Evolutionary conservation across 495 filamentous ascomycete species (phyloP), one percentile per base, ranked within the genome.

Genomic region (Hyphodiscus hymeniophilus): DNA sequence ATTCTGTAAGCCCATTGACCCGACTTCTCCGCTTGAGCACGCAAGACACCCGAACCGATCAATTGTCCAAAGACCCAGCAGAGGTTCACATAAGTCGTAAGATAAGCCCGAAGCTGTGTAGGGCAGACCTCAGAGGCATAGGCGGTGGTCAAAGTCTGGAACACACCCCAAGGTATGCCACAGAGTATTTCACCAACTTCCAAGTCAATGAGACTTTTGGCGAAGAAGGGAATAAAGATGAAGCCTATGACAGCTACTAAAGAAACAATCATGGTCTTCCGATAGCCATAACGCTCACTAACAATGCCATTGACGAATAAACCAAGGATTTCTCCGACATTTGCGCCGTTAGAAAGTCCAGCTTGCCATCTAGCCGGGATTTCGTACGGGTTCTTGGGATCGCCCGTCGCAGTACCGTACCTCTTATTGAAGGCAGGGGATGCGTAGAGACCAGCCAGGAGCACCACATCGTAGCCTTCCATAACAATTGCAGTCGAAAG

Each of bases 41-140:
- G 54, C 7, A 74, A 62, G 2, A 81, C 70, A 12, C 82, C 83
- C 0, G 83, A 80, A 3, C 74, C 74, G 45, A 81, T 69, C 34
- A 74, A 66, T 45, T 76, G 61, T 3, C 78, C 81, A 6, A 82
- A 81, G 32, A 79, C 78, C 69, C 79, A 86, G 65, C 79, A 84
- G 36, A 84, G 61, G 1, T 88, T 89, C 64, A 88, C 80, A 47
- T 86, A 88, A 31, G 82, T 85, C 0, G 85, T 89, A 39, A 89
- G 60, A 58, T 85, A 87, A 22, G 78, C 75, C 33, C 85, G 77
- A 51, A 90, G 72, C 7, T 77, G 72, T 8, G 85, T 75, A 2
- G 85, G 85, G 53, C 76, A 82, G 34, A 88, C 82, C 55, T 91
- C 86, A 41, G 83, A 85, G 26, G 86, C 85, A 52, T 91, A 91